A percentile compares a stretch with the other conserved stretches of the same genome.
phyloP scores from a whole-genome alignment of 1,284 basidiomycete genomes.

The Cutaneotrichosporon mucoides region DNA sequence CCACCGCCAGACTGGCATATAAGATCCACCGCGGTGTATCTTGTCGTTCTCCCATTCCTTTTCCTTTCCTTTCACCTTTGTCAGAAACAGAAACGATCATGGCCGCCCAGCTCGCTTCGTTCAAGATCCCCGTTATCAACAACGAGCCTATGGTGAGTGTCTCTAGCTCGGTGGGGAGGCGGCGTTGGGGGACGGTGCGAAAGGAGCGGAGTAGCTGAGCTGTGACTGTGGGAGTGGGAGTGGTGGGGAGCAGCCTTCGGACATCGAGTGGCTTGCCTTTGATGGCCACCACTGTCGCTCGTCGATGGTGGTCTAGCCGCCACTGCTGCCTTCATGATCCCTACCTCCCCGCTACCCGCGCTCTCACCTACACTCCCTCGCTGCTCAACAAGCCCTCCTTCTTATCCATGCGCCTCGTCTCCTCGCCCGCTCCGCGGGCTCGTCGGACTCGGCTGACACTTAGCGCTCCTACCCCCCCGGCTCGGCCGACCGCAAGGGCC shows the following conservation, averaged over 20 bases:
- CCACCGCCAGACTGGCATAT: not conserved
- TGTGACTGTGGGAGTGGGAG: no score
- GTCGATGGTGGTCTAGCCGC: not conserved
- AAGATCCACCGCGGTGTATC: not conserved
- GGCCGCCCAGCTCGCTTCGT: slow-evolving; percentile 62
- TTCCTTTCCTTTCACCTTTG: not conserved
- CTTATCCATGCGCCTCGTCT: no score
- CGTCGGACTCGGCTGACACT: not conserved
- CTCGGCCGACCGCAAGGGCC: slow-evolving; percentile 69
- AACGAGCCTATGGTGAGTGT: slow-evolving; percentile 85
- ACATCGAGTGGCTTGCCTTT: not conserved
- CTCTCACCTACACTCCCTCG: no score
- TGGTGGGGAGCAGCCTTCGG: no score
- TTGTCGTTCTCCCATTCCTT: not conserved
- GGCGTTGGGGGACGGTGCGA: not conserved
- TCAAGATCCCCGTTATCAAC: slow-evolving; percentile 73
- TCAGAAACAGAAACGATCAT: not conserved
- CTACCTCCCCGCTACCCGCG: no score
- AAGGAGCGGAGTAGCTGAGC: no score
- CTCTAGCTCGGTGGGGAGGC: slow-evolving; percentile 3
- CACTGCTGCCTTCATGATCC: no score
- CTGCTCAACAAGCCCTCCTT: no score
- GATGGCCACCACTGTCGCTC: not conserved
- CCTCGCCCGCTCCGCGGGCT: no score
- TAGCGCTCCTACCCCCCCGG: slow-evolving; percentile 68